Base-by-base conservation (phyloP, 2,329 filamentous ascomycete species). In the Teratosphaeria zuluensis region DNA sequence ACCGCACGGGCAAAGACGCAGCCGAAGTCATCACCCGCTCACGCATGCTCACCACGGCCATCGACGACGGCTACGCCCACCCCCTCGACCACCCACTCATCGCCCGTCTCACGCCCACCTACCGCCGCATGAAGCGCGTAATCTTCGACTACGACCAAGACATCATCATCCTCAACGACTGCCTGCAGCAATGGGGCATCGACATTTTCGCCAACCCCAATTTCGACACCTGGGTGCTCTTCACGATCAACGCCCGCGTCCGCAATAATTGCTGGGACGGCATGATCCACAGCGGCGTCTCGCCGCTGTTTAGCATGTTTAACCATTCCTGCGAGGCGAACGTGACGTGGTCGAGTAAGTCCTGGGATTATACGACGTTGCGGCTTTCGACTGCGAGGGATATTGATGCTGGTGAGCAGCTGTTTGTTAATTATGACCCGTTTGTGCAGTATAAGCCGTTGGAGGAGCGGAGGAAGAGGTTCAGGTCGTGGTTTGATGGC, bases 311-410 rank as follows among this genome's bases (percentile, higher is more conserved):
- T 90, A 96, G 90, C 73, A 79, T 97, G 33, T 91, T 92, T 53
- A 97, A 97, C 69, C 92, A 97, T 72, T 90, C 90, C 70, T 97
- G 92, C 74, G 85, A 95, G 69, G 92, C 92, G 9, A 96, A 95
- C 71, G 89, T 96, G 35, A 81, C 81, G 1, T 97, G 92, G 92
- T 87, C 92, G 4, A 31, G 32, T 6, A 31, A 11, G 7, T 30
- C 48, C 2, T 63, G 66, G 19, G 54, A 55, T 31, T 35, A 30
- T 24, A 28, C 52, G 52, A 68, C 62, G 12, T 53, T 71, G 28
- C 11, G 52, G 2, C 53, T 70, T 53, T 48, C 16, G 2, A 58
- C 62, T 0, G 56, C 19, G 2, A 55, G 61, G 6, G 55, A 61
- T 1, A 58, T 70, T 6, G 21, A 24, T 2, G 35, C 51, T 6